Conservation (phyloP, 345 rosid genomes). For the Citrus cavaleriei region DNA sequence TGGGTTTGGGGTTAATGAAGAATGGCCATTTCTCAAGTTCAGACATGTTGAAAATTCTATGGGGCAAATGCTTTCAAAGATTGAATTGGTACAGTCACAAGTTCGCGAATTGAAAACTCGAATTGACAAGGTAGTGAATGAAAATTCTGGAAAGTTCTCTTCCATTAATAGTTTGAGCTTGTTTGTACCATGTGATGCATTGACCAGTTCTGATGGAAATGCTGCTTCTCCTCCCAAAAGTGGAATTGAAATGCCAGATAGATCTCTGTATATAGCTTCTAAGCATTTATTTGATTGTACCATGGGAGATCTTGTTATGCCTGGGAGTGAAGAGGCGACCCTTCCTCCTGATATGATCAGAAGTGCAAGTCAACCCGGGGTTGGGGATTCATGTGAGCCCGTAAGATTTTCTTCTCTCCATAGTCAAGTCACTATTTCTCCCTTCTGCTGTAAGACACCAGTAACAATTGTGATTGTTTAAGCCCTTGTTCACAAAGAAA, state of each 20-base stretch:
- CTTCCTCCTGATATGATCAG: conserved; percentile 35
- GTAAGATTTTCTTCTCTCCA: conserved; percentile 34
- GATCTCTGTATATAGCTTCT: conserved; percentile 29
- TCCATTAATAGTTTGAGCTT: conserved; percentile 42
- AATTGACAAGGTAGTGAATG: conserved; percentile 56
- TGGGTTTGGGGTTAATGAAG: conserved; percentile 37
- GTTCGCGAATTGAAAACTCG: conserved; percentile 47
- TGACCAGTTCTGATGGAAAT: conserved; percentile 36
- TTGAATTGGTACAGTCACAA: conserved; percentile 47
- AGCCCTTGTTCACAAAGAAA: not conserved
- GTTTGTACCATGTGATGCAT: conserved; percentile 31
- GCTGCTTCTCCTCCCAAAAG: conserved; percentile 29
- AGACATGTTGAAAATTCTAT: conserved; percentile 37
- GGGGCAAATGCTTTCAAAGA: conserved; percentile 60
- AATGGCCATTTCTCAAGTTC: conserved; percentile 38
- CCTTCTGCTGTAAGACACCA: not conserved
- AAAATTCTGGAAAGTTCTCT: conserved; percentile 53
- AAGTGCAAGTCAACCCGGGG: conserved; percentile 19
- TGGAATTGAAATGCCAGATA: conserved; percentile 32
- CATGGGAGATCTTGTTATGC: conserved; percentile 25
- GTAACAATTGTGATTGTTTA: not conserved
- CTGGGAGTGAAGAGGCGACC: conserved; percentile 36
- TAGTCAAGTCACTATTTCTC: not conserved
- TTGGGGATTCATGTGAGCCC: conserved; percentile 28
- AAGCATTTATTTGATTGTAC: conserved; percentile 19